phyloP scores from a whole-genome alignment of 2,329 filamentous ascomycete genomes.

The Ophiostoma fasciatum region DNA sequence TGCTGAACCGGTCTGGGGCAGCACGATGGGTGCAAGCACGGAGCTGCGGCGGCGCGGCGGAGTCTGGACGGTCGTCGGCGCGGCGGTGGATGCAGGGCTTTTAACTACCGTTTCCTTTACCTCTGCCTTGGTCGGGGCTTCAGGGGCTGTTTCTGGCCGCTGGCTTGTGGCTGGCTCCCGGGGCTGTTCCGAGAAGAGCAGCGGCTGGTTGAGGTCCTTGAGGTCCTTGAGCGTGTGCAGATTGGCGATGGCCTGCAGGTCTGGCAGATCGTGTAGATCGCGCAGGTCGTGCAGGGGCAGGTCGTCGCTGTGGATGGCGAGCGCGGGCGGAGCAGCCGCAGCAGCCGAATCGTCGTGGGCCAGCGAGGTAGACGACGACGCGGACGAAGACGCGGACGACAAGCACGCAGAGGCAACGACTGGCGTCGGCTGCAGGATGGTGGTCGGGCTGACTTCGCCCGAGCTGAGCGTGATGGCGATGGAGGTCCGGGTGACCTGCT shows the following conservation, averaged over 20 bases:
- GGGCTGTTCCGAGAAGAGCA: background rate
- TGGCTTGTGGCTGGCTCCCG: background rate
- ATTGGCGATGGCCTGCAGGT: conserved; percentile 3
- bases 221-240: background rate
- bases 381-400: too few relatives aligned
- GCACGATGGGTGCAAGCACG: conserved; percentile 1
- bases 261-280: too few relatives aligned
- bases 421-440: conserved; percentile 1
- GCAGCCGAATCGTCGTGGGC: background rate
- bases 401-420: too few relatives aligned
- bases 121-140: background rate
- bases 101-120: too few relatives aligned
- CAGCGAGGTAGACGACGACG: conserved; percentile 3
- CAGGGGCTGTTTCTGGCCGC: too few relatives aligned
- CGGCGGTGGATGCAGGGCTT: too few relatives aligned
- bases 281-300: conserved; percentile 7
- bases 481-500: too few relatives aligned
- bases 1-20: conserved; percentile 1
- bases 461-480: conserved; percentile 5
- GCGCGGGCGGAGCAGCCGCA: conserved; percentile 1
- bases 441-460: conserved; percentile 9
- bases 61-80: too few relatives aligned
- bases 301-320: conserved; percentile 8
- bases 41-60: conserved; percentile 1
- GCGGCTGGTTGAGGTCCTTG: conserved; percentile 6